These are phyloP conservation scores for Cercophora scortea DNA, from an alignment of 495 filamentous ascomycete species.

Conservation along the genomic window DNA sequence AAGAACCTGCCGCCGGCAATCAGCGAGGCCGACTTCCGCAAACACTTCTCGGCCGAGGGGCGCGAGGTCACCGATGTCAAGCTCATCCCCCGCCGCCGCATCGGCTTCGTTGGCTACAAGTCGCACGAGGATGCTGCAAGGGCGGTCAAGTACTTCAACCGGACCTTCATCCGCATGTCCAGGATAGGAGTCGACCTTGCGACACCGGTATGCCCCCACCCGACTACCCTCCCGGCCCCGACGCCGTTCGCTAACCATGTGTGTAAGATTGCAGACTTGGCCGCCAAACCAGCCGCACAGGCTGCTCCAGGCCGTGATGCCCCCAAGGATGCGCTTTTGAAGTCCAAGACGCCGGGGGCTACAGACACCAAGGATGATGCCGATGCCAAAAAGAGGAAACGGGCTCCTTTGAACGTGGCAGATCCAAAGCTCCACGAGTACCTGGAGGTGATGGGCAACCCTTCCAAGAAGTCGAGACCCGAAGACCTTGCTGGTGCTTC, in stretches of 20 bases:
- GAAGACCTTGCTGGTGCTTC: constrained; percentile 11
- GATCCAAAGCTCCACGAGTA: constrained; percentile 83
- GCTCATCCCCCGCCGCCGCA: constrained; percentile 76
- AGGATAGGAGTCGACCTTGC: constrained; percentile 89
- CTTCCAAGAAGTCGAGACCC: constrained; percentile 19
- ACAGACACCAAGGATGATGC: constrained; percentile 8
- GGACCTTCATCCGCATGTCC: constrained; percentile 92
- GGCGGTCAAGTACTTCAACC: constrained; percentile 92
- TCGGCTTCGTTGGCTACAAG: constrained; percentile 95
- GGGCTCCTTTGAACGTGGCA: constrained; percentile 39
- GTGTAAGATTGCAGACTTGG: constrained; percentile 18
- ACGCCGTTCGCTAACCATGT: constrained; percentile 13
- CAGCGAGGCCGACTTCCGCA: constrained; percentile 69
- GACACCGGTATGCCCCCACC: constrained; percentile 54
- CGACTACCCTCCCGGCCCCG: not conserved
- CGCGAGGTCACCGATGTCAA: constrained; percentile 81
- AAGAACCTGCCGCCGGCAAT: constrained; percentile 71
- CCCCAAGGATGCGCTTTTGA: constrained; percentile 1
- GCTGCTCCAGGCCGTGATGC: constrained; percentile 4
- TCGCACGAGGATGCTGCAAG: constrained; percentile 66
- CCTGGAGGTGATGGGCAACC: constrained; percentile 64
- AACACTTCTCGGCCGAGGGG: constrained; percentile 70
- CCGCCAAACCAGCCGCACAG: constrained; percentile 9
- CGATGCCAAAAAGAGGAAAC: constrained; percentile 42
- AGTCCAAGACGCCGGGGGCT: constrained; percentile 4